phyloP scores from a whole-genome alignment of 768 basidiomycete genomes.

The Galerina marginata region DNA sequence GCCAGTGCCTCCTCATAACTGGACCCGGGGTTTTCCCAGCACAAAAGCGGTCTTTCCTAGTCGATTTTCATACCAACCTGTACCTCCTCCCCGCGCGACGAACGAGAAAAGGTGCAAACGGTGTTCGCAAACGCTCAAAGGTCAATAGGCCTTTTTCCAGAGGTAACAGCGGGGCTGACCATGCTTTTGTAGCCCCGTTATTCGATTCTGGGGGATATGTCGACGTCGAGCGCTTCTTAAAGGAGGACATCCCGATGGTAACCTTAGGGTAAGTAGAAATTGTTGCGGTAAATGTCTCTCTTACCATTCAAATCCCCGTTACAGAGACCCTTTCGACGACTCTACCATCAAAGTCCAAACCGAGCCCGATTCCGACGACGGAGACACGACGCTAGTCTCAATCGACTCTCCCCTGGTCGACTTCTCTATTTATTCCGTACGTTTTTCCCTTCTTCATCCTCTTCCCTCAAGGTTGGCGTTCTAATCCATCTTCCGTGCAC shows the following conservation, averaged over 20 bases:
- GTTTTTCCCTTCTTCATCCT: neutral
- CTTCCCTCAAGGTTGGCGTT: neutral
- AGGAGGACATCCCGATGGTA: constrained; percentile 3
- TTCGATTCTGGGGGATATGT: neutral
- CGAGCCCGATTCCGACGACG: neutral
- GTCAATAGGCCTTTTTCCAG: neutral
- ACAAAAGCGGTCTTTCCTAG: neutral
- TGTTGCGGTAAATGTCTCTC: neutral
- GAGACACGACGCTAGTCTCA: constrained; percentile 5
- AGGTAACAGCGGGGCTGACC: neutral
- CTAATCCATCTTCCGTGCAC: neutral
- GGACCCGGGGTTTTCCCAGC: neutral
- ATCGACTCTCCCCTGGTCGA: constrained; percentile 4
- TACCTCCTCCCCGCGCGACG: neutral
- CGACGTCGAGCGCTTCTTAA: neutral
- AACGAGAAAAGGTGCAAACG: neutral
- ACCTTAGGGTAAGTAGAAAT: neutral
- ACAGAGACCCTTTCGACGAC: neutral
- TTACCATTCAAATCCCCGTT: neutral
- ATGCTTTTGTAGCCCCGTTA: neutral
- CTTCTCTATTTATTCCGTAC: constrained; percentile 9
- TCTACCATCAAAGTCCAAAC: neutral
- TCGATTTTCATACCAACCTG: neutral
- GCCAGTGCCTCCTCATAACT: constrained; percentile 15
- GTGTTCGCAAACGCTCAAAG: neutral